These are phyloP conservation scores for Breviolum minutum DNA, from an alignment of 73 alveolate genomes.

Conservation along the genomic window DNA sequence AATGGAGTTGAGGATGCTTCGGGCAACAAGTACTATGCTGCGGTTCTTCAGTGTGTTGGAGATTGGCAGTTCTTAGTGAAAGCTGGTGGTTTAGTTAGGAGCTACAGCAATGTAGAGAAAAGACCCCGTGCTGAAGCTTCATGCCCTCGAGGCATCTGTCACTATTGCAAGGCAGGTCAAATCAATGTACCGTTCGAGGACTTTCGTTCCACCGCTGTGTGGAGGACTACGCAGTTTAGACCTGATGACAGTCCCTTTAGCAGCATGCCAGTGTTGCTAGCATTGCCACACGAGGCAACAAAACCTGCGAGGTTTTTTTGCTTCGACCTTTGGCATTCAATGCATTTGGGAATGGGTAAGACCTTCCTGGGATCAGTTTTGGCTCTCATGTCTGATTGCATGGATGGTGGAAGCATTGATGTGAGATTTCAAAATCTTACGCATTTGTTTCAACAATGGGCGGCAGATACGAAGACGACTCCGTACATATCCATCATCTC, in stretches of 20 bases:
- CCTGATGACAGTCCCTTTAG: neutral
- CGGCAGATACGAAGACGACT: neutral
- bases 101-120: neutral
- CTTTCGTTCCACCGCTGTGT: neutral
- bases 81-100: neutral
- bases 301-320: neutral
- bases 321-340: neutral
- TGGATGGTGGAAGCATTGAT: neutral
- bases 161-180: neutral
- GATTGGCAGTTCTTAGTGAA: constrained; percentile 12
- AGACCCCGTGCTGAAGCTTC: neutral
- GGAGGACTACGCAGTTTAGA: neutral
- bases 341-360: constrained; percentile 12
- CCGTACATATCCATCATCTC: neutral
- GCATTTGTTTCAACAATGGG: neutral
- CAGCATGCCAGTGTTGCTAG: neutral
- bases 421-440: neutral
- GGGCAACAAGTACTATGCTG: neutral
- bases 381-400: neutral
- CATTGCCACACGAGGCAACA: neutral
- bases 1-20: neutral
- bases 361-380: neutral
- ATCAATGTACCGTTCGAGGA: neutral
- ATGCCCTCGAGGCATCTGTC: constrained; percentile 4
- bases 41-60: neutral